Conservation (phyloP, 2,329 filamentous ascomycete species). For the Fusarium scirpi region DNA sequence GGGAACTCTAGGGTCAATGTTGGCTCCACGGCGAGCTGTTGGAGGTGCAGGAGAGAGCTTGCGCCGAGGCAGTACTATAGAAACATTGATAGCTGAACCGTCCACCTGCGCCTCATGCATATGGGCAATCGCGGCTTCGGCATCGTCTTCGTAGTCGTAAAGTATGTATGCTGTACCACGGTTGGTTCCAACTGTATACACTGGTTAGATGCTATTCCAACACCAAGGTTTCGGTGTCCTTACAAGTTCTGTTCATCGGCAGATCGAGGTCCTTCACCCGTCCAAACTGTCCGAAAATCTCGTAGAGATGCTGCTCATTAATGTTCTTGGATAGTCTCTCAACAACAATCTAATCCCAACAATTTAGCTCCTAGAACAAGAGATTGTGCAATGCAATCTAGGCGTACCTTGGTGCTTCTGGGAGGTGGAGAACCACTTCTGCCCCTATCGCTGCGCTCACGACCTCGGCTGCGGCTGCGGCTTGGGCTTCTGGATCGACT, state of each 20-base stretch:
- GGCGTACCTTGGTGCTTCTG: slow-evolving; percentile 65
- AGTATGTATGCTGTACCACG: slow-evolving; percentile 94
- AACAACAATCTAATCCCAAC: slow-evolving; percentile 79
- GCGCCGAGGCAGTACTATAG: slow-evolving; percentile 85
- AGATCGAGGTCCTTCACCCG: slow-evolving; percentile 88
- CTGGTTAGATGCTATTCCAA: slow-evolving; percentile 27
- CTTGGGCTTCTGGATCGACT: slow-evolving; percentile 47
- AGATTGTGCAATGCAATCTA: not conserved
- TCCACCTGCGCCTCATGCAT: slow-evolving; percentile 99
- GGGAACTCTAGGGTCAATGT: slow-evolving; percentile 64
- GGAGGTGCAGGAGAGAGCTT: slow-evolving; percentile 87
- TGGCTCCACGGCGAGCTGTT: slow-evolving; percentile 71
- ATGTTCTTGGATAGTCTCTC: slow-evolving; percentile 97
- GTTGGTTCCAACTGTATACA: slow-evolving; percentile 80
- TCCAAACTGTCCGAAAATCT: slow-evolving; percentile 93
- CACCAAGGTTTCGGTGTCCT: slow-evolving; percentile 49
- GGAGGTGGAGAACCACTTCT: slow-evolving; percentile 54
- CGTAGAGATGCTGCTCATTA: slow-evolving; percentile 85
- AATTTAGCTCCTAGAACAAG: slow-evolving; percentile 22
- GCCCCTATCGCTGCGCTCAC: slow-evolving; percentile 53
- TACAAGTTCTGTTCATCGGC: slow-evolving; percentile 88
- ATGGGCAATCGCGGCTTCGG: slow-evolving; percentile 89
- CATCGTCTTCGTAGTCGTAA: slow-evolving; percentile 80
- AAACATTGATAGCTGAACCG: slow-evolving; percentile 84
- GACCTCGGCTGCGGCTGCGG: slow-evolving; percentile 49